Conservation (phyloP, 176 grass and related monocot species). For the Avena eriantha region DNA sequence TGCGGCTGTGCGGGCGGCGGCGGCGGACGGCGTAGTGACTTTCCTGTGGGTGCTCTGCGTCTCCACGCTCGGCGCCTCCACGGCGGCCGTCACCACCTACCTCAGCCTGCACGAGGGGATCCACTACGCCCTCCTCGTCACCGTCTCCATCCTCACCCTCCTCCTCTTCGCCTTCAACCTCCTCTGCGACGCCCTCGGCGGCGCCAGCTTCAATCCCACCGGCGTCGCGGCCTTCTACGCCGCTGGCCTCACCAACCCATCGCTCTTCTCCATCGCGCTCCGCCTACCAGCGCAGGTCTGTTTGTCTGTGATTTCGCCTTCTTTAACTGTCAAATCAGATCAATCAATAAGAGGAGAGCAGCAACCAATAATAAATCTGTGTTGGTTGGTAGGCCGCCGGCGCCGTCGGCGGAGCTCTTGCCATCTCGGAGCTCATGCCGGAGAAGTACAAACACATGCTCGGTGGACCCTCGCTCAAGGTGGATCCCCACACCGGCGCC, state of each 20-base stretch:
- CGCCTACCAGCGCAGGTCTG: conserved; percentile 79
- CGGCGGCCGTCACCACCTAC: conserved; percentile 44
- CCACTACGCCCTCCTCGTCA: conserved; percentile 41
- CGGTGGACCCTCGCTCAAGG: conserved; percentile 64
- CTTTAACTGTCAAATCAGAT: background rate
- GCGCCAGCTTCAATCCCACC: conserved; percentile 76
- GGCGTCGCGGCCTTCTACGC: conserved; percentile 73
- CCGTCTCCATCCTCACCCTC: conserved; percentile 53
- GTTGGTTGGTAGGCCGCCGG: conserved; percentile 53
- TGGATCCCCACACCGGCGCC: conserved; percentile 68
- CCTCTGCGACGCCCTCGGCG: conserved; percentile 57
- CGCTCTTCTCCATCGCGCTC: conserved; percentile 71
- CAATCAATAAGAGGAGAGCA: background rate
- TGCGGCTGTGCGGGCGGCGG: conserved; percentile 51
- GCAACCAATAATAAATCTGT: background rate
- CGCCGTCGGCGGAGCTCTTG: conserved; percentile 67
- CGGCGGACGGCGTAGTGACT: conserved; percentile 61
- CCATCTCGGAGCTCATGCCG: conserved; percentile 69
- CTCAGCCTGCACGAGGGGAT: conserved; percentile 51
- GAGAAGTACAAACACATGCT: conserved; percentile 65
- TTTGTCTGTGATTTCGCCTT: conserved; percentile 29
- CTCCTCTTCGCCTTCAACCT: conserved; percentile 63
- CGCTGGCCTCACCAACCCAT: conserved; percentile 50
- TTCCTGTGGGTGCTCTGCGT: conserved; percentile 72
- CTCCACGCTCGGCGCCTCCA: conserved; percentile 57